These are phyloP conservation scores for Arthroderma sp. DNA, from an alignment of 2,329 filamentous ascomycete species.

Conservation along the genomic window DNA sequence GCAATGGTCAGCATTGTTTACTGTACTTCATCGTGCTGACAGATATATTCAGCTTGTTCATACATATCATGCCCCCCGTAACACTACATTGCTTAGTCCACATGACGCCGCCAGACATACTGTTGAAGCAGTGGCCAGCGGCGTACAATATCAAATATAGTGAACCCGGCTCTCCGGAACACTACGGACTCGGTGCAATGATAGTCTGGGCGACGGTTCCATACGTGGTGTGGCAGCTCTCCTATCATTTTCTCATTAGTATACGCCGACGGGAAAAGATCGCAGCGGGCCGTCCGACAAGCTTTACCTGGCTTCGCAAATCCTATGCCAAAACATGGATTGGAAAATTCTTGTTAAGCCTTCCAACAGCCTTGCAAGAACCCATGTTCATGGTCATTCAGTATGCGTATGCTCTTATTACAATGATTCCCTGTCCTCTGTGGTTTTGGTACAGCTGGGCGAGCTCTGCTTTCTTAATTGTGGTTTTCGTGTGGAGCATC, in stretches of 20 bases:
- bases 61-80: constrained; percentile 97
- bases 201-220: constrained; percentile 87
- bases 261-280: constrained; percentile 93
- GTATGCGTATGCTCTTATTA: constrained; percentile 77
- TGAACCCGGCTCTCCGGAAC: constrained; percentile 55
- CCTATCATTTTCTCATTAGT: constrained; percentile 90
- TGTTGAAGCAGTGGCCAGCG: constrained; percentile 64
- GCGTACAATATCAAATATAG: constrained; percentile 67
- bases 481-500: constrained; percentile 86
- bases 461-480: constrained; percentile 60
- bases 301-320: constrained; percentile 89
- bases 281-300: constrained; percentile 84
- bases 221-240: constrained; percentile 83
- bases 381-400: constrained; percentile 92
- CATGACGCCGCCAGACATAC: constrained; percentile 52
- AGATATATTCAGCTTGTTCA: constrained; percentile 56
- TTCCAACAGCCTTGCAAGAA: constrained; percentile 67
- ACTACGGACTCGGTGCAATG: constrained; percentile 74
- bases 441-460: constrained; percentile 88
- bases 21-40: background rate
- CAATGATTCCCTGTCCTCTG: constrained; percentile 85
- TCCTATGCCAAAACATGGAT: constrained; percentile 86
- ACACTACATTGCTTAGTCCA: constrained; percentile 89
- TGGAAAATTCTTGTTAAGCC: constrained; percentile 66
- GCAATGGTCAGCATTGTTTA: background rate